Percentiles rank a stretch among this genome's conserved stretches.
Conservation (phyloP, 805 yeast species). For the Sporopachydermia lactativora region DNA sequence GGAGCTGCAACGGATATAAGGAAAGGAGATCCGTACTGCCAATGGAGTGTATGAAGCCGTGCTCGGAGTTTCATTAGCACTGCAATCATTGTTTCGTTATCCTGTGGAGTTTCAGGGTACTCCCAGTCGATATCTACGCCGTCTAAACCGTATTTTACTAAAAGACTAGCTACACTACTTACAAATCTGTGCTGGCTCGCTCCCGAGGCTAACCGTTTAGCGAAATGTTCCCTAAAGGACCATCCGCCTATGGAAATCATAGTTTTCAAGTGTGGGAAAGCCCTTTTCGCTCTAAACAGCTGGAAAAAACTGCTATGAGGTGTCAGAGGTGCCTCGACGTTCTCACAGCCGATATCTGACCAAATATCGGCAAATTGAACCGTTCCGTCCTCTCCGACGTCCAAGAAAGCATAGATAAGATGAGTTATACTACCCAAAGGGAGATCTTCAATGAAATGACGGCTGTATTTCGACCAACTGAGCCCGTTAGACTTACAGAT, state of each 20-base stretch:
- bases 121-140: slow-evolving; percentile 97
- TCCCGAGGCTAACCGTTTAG: slow-evolving; percentile 26
- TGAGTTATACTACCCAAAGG: slow-evolving; percentile 47
- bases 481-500: too few relatives aligned
- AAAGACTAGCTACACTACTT: slow-evolving; percentile 28
- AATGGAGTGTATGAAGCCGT: slow-evolving; percentile 27
- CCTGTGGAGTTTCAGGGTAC: slow-evolving; percentile 41
- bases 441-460: slow-evolving; percentile 41
- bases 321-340: slow-evolving; percentile 5
- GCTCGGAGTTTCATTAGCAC: slow-evolving; percentile 28
- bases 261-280: slow-evolving; percentile 31
- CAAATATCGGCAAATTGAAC: slow-evolving; percentile 45
- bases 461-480: slow-evolving; percentile 57
- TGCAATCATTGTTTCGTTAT: slow-evolving; percentile 30
- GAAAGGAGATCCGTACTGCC: slow-evolving; percentile 18
- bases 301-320: slow-evolving; percentile 23
- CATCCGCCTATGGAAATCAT: slow-evolving; percentile 81
- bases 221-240: slow-evolving; percentile 37
- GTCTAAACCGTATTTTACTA: slow-evolving; percentile 54
- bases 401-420: slow-evolving; percentile 65
- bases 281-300: slow-evolving; percentile 31
- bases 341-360: slow-evolving; percentile 38
- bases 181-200: slow-evolving; percentile 32
- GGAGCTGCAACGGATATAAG: slow-evolving; percentile 69
- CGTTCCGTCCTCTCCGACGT: slow-evolving; percentile 39